phyloP scores from a whole-genome alignment of 31 red algal species.

The Pterothamnion heteromorphum region DNA sequence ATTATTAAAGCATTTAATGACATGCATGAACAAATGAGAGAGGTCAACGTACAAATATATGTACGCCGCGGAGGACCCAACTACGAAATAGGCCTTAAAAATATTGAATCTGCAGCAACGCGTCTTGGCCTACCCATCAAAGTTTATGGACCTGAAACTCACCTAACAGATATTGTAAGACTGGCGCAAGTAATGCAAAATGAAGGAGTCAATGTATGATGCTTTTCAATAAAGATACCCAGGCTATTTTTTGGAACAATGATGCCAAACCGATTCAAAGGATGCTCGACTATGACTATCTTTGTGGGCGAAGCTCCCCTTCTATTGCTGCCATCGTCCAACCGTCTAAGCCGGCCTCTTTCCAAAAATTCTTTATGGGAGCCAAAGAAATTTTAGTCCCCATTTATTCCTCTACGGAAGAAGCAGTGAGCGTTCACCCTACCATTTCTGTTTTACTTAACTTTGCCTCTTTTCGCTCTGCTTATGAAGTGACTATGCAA shows the following conservation, averaged over 20 bases:
- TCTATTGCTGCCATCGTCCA: constrained; percentile 85
- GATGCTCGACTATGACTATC: constrained; percentile 99
- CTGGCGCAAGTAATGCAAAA: constrained; percentile 86
- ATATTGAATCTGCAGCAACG: constrained; percentile 85
- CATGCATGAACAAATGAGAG: constrained; percentile 87
- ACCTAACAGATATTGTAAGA: constrained; percentile 90
- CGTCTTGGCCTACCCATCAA: constrained; percentile 87
- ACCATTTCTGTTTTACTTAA: constrained; percentile 85
- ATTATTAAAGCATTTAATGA: constrained; percentile 96
- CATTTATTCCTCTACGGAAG: constrained; percentile 74
- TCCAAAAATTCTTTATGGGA: constrained; percentile 96
- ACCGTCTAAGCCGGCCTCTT: constrained; percentile 75
- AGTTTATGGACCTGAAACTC: constrained; percentile 90
- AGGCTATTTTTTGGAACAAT: constrained; percentile 93
- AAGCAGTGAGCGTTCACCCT: constrained; percentile 62
- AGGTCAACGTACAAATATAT: constrained; percentile 87
- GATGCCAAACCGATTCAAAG: constrained; percentile 83
- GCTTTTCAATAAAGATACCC: constrained; percentile 77
- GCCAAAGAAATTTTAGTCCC: constrained; percentile 84
- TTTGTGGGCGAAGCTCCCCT: constrained; percentile 68
- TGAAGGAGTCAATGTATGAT: no score
- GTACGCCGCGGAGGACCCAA: constrained; percentile 95
- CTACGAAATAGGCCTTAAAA: constrained; percentile 85
- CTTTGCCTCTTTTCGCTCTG: constrained; percentile 90
- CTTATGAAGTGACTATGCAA: constrained; percentile 64